phyloP scores from a whole-genome alignment of 108 stramenopile genomes.

The Licmophora abbreviata region DNA sequence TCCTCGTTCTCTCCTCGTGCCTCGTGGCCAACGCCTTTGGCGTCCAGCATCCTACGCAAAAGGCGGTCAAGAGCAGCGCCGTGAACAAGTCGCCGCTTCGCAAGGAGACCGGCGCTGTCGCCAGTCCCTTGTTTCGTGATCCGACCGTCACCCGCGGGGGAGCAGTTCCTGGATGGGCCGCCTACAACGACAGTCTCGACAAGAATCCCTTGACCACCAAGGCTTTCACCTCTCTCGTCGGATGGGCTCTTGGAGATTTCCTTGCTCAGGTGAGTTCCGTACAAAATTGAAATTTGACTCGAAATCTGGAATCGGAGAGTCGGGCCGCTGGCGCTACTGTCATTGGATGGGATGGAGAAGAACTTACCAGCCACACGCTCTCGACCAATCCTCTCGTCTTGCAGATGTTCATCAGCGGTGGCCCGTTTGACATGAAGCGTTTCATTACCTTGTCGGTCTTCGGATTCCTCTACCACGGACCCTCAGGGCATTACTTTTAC shows the following conservation, averaged over 20 bases:
- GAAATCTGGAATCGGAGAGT: too few species aligned
- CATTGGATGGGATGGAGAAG: not conserved
- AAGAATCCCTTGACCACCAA: slow-evolving; percentile 89
- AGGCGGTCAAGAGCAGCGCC: slow-evolving; percentile 23
- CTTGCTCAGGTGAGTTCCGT: slow-evolving; percentile 84
- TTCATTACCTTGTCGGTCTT: slow-evolving; percentile 90
- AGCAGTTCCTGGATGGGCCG: slow-evolving; percentile 83
- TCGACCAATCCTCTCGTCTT: too few species aligned
- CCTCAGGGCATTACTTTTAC: slow-evolving; percentile 98
- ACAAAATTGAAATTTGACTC: not conserved
- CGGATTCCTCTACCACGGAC: slow-evolving; percentile 96
- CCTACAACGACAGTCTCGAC: slow-evolving; percentile 90
- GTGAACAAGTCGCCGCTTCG: slow-evolving; percentile 32
- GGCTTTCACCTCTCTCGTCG: slow-evolving; percentile 92
- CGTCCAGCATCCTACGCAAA: slow-evolving; percentile 25
- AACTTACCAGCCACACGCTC: not conserved
- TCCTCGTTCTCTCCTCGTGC: slow-evolving; percentile 58
- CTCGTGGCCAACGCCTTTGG: slow-evolving; percentile 68
- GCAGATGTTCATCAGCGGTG: slow-evolving; percentile 87
- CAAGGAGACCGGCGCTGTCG: slow-evolving; percentile 41
- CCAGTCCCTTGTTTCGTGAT: slow-evolving; percentile 73
- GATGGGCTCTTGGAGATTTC: slow-evolving; percentile 93
- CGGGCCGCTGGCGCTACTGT: too few species aligned
- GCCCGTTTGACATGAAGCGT: slow-evolving; percentile 89
- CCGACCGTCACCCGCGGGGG: slow-evolving; percentile 73